Conservation (phyloP, 306 rosid genomes). For the Vicia faba region DNA sequence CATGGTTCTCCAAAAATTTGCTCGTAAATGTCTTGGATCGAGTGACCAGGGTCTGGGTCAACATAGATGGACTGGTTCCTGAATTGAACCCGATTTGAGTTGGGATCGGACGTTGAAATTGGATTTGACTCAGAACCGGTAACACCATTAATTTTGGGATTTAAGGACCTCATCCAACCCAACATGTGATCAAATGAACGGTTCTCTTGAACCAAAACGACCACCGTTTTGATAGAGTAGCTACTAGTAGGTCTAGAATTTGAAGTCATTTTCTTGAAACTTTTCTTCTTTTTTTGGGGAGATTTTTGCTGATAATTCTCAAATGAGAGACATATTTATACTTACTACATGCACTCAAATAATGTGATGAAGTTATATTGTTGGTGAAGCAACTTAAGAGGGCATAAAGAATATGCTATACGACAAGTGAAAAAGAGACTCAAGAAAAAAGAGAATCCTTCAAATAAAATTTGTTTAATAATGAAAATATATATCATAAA, state of each 20-base stretch:
- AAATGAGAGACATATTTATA: not conserved
- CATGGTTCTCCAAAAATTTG: conserved; percentile 78
- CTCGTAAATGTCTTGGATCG: conserved; percentile 72
- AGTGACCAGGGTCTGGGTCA: conserved; percentile 82
- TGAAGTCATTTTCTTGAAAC: conserved; percentile 38
- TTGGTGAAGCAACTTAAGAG: not conserved
- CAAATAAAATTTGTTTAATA: not conserved
- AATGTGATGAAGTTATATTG: not conserved
- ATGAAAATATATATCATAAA: not conserved
- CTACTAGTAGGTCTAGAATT: not conserved
- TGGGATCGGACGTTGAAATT: conserved; percentile 51
- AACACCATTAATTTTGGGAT: conserved; percentile 71
- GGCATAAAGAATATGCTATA: conserved; percentile 2
- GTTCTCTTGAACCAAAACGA: conserved; percentile 87
- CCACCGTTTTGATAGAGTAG: conserved; percentile 70
- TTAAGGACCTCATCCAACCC: conserved; percentile 81
- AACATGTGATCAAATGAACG: conserved; percentile 91
- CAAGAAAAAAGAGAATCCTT: not conserved
- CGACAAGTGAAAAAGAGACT: not conserved
- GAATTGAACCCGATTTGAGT: conserved; percentile 44
- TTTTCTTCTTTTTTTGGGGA: not conserved
- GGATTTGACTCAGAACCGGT: conserved; percentile 57
- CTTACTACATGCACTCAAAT: not conserved
- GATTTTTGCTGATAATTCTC: not conserved
- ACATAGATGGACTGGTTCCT: conserved; percentile 50